Evolutionary conservation across 2,329 filamentous ascomycete species (phyloP).

Genomic region (Arthrobotrys megalospora): DNA sequence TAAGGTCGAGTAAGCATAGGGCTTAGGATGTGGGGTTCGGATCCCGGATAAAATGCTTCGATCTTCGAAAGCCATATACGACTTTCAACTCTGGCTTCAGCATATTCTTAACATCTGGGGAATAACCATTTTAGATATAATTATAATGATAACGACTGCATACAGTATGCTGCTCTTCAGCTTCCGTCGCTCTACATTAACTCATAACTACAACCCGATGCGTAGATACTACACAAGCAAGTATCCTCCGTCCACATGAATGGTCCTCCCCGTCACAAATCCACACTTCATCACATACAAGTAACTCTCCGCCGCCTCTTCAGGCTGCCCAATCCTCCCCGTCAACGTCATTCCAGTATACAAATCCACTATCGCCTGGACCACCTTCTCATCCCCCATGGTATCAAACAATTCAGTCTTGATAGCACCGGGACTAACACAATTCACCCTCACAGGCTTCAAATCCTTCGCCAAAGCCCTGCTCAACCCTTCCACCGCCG

Average conservation of each 20-base stretch:
- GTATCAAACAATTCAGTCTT: conserved; percentile 69
- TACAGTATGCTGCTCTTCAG: too few relatives aligned
- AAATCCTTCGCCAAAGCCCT: conserved; percentile 76
- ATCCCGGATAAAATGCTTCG: too few relatives aligned
- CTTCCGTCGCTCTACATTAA: too few relatives aligned
- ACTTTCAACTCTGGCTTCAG: too few relatives aligned
- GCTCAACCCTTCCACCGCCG: conserved; percentile 72
- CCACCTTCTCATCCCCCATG: conserved; percentile 64
- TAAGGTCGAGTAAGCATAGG: too few relatives aligned
- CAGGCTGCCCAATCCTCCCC: conserved; percentile 27
- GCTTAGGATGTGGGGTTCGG: too few relatives aligned
- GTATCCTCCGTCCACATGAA: conserved; percentile 48
- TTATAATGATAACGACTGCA: too few relatives aligned
- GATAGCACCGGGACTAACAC: conserved; percentile 73
- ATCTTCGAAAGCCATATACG: too few relatives aligned
- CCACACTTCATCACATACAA: conserved; percentile 43
- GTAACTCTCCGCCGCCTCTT: conserved; percentile 49
- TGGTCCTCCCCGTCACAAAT: conserved; percentile 37
- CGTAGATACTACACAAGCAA: conserved; percentile 24
- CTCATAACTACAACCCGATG: neutral
- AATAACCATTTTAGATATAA: too few relatives aligned
- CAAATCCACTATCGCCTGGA: conserved; percentile 62
- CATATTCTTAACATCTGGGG: too few relatives aligned
- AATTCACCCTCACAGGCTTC: conserved; percentile 76
- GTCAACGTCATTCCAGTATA: conserved; percentile 23